Conservation (phyloP, 2,329 filamentous ascomycete species). For the Zasmidium cellare region DNA sequence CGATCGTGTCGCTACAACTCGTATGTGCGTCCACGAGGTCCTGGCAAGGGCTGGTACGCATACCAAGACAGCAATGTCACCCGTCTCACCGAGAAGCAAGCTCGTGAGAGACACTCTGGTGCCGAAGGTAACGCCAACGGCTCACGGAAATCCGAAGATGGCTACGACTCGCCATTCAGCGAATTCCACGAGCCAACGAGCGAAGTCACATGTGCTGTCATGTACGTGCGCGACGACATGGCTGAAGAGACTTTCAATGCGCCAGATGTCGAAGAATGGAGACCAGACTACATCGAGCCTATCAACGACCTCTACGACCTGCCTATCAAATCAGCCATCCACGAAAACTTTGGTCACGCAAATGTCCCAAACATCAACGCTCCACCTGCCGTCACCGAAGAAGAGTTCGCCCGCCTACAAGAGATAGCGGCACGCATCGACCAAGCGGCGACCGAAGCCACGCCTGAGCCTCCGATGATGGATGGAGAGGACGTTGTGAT, state of each 20-base stretch:
- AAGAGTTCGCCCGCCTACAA: neutral
- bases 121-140: constrained; percentile 1
- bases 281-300: constrained; percentile 1
- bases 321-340: constrained; percentile 12
- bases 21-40: constrained; percentile 59
- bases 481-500: constrained; percentile 38
- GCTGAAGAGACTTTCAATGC: constrained; percentile 14
- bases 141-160: constrained; percentile 9
- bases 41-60: constrained; percentile 58
- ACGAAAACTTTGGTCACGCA: constrained; percentile 7
- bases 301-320: neutral
- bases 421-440: neutral
- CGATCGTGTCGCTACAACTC: constrained; percentile 61
- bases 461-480: constrained; percentile 38
- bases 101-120: constrained; percentile 41
- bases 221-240: constrained; percentile 27
- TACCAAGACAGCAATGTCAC: constrained; percentile 56
- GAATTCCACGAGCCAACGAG: constrained; percentile 12
- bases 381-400: neutral
- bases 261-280: constrained; percentile 16
- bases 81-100: constrained; percentile 58
- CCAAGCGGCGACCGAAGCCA: constrained; percentile 7
- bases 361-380: neutral
- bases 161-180: constrained; percentile 24
- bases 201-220: constrained; percentile 28